These are phyloP conservation scores for Saposhnikovia divaricata DNA, from an alignment of 129 eudicot genomes.

Conservation along the genomic window DNA sequence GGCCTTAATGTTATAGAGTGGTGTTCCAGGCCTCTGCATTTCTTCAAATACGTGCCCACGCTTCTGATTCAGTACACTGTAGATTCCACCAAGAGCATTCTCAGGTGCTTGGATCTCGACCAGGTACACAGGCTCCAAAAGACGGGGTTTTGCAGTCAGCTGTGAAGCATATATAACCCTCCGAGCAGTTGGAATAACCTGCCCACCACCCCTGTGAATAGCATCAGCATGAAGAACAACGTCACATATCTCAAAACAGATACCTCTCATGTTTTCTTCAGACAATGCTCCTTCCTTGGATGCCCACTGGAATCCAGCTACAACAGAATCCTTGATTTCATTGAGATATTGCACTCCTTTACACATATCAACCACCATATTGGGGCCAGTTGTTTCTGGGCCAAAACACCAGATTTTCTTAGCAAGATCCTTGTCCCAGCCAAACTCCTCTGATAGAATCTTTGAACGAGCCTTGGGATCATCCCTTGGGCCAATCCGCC, in stretches of 20 bases:
- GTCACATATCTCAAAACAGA: conserved; percentile 33
- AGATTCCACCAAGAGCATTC: conserved; percentile 36
- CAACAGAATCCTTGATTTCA: conserved; percentile 30
- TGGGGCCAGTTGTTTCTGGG: conserved; percentile 30
- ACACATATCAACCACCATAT: conserved; percentile 38
- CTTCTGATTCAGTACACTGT: conserved; percentile 49
- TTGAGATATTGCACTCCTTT: conserved; percentile 37
- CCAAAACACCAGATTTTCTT: conserved; percentile 36
- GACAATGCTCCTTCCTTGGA: conserved; percentile 38
- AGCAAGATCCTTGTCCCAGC: conserved; percentile 34
- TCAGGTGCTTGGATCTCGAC: conserved; percentile 41
- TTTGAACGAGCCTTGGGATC: conserved; percentile 28
- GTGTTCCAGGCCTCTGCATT: conserved; percentile 83
- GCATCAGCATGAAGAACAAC: conserved; percentile 50
- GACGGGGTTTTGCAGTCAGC: conserved; percentile 29
- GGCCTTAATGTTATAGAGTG: conserved; percentile 73
- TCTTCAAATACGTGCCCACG: conserved; percentile 83
- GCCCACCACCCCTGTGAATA: conserved; percentile 84
- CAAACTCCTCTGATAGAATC: conserved; percentile 29
- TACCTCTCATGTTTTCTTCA: conserved; percentile 34
- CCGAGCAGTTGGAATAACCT: conserved; percentile 77
- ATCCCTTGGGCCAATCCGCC: conserved; percentile 31
- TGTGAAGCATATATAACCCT: conserved; percentile 47
- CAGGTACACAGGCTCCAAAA: conserved; percentile 31
- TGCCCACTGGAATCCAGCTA: conserved; percentile 40